Conservation (phyloP, 1,284 basidiomycete genomes). For the Stereum hirsutum region DNA sequence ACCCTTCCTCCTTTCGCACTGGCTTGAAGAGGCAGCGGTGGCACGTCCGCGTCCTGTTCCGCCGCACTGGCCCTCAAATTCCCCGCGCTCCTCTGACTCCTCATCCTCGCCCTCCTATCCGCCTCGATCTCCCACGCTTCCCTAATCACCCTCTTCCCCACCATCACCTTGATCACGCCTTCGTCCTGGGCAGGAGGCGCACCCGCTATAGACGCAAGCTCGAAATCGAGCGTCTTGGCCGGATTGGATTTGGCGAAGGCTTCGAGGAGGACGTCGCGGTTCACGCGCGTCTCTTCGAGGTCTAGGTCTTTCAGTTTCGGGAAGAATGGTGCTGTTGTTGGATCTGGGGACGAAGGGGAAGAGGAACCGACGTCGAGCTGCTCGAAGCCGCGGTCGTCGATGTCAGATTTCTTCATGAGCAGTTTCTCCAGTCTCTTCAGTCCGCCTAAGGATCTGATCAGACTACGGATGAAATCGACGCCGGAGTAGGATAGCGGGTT, state of each 20-base stretch:
- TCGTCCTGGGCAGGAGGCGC: slow-evolving; percentile 16
- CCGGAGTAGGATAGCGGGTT: slow-evolving; percentile 22
- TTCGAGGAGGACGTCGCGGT: slow-evolving; percentile 30
- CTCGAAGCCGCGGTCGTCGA: slow-evolving; percentile 54
- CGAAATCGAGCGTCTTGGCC: slow-evolving; percentile 14
- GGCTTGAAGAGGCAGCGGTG: slow-evolving; percentile 14
- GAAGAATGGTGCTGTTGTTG: slow-evolving; percentile 27
- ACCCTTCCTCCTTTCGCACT: slow-evolving; percentile 6
- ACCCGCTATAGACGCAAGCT: slow-evolving; percentile 10
- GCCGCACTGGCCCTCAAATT: slow-evolving; percentile 9
- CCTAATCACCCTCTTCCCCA: slow-evolving; percentile 59
- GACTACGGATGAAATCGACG: slow-evolving; percentile 14
- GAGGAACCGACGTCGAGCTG: too few relatives aligned
- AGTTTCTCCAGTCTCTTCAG: slow-evolving; percentile 51
- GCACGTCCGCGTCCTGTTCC: slow-evolving; percentile 3
- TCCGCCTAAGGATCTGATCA: slow-evolving; percentile 37
- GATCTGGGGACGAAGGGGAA: slow-evolving; percentile 33
- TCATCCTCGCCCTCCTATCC: slow-evolving; percentile 38
- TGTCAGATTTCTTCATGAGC: slow-evolving; percentile 41
- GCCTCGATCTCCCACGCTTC: slow-evolving; percentile 72
- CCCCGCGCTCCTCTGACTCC: slow-evolving; percentile 13
- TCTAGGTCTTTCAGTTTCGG: slow-evolving; percentile 47
- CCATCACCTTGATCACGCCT: slow-evolving; percentile 43
- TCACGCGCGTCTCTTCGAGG: slow-evolving; percentile 53
- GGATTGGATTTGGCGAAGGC: slow-evolving; percentile 40